Evolutionary conservation across 495 filamentous ascomycete species (phyloP), one percentile per base, ranked within the genome.

Genomic region (Neurospora sp.): DNA sequence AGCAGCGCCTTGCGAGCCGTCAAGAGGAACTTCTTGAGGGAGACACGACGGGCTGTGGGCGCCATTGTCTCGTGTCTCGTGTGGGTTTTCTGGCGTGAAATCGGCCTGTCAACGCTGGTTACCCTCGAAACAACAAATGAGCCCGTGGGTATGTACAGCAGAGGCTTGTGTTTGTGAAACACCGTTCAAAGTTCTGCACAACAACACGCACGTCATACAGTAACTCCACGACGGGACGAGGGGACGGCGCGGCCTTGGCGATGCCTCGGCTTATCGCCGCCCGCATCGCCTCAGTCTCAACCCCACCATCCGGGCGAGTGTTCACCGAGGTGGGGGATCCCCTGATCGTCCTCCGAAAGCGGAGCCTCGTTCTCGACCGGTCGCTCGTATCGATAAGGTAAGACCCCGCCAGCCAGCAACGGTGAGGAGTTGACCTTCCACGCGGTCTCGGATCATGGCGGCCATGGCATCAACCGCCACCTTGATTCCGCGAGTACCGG

Each of bases 1-100:
- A 78, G 59, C n/a, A 87, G 74, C 0, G 84, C 82, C 8, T 81
- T 82, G 11, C 79, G 78, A 38, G 84, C 84, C 4, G 78, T 80
- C 5, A 79, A 74, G 3, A 86, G 73, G 68, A 87, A 87, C 16
- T 79, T 70, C 40, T 79, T 73, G 42, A 82, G 78, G 2, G 79
- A 80, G 20, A 72, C 66, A 31, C 75, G 42, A 31, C 75, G 42
- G 3, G 77, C 27, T 61, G 53, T 6, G 53, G 53, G 27, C 53
- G 27, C 53, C 53, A 61, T 61, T 35, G 53, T 61, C 7, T 5
- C 3, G 5, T 37, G 10, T 40, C 1, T 22, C 3, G 3, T n/a
- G n/a, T n/a, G 0, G 9, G 1, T n/a, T 2, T 46, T 46, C 16
- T 46, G 18, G 42, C 42, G 18, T 20, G 4, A 10, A 53, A 53